These are phyloP conservation scores for Penicillium sp. DNA, from an alignment of 2,329 filamentous ascomycete genomes.

Conservation along the genomic window DNA sequence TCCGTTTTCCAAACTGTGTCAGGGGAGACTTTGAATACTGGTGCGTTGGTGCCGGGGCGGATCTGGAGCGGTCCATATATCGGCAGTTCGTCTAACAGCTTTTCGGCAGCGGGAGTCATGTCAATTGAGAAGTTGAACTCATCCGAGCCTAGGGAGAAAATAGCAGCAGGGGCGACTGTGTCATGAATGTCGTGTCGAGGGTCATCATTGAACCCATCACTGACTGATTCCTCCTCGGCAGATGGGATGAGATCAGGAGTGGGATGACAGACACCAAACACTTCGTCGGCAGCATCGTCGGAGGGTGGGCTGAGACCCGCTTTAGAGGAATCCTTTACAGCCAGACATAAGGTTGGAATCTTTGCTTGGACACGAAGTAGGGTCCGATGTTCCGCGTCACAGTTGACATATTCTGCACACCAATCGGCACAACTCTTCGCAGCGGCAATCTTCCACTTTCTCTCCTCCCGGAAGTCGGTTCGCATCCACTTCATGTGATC, in stretches of 20 bases:
- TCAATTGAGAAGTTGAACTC: conserved; percentile 78
- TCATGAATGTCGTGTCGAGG: conserved; percentile 44
- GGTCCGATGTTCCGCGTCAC: conserved; percentile 61
- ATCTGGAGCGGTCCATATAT: conserved; percentile 65
- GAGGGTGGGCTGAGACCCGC: conserved; percentile 31
- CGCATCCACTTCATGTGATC: conserved; percentile 98
- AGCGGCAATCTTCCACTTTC: conserved; percentile 85
- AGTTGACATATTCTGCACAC: conserved; percentile 77
- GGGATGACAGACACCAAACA: conserved; percentile 44
- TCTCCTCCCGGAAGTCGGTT: conserved; percentile 89
- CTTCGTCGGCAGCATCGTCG: conserved; percentile 35
- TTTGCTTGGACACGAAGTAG: conserved; percentile 63
- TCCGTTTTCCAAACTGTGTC: conserved; percentile 72
- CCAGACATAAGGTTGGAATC: conserved; percentile 27
- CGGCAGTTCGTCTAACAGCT: conserved; percentile 75
- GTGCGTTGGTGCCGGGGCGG: conserved; percentile 58
- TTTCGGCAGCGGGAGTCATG: conserved; percentile 70
- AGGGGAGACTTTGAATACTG: conserved; percentile 59
- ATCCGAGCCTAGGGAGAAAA: conserved; percentile 78
- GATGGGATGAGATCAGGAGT: conserved; percentile 68
- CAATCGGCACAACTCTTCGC: conserved; percentile 77
- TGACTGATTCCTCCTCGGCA: conserved; percentile 58
- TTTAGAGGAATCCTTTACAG: conserved; percentile 26
- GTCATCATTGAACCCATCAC: conserved; percentile 48
- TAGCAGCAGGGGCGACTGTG: conserved; percentile 64